A percentile compares a stretch with the other conserved stretches of the same genome.
Conservation (phyloP, 208 protist genomes). For the Acanthamoeba divionensis region DNA sequence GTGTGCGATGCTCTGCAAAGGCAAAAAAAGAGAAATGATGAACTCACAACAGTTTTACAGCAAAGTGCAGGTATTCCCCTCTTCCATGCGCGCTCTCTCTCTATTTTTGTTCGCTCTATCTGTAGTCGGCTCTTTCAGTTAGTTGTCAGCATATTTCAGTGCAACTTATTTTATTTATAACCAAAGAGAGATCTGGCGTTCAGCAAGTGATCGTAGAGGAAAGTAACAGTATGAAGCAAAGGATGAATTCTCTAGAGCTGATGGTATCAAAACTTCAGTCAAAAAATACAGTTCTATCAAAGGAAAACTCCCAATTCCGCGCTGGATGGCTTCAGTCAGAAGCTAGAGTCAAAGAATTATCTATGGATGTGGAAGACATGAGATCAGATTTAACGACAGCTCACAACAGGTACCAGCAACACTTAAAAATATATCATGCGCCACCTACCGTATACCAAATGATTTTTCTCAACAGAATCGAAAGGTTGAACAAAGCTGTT, state of each 20-base stretch:
- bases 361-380: background rate
- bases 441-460: too few species aligned
- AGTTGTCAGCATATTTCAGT: background rate
- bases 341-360: background rate
- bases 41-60: background rate
- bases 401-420: too few species aligned
- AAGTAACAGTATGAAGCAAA: background rate
- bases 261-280: background rate
- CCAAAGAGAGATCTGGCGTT: background rate
- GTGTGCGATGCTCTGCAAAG: background rate
- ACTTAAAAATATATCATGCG: too few species aligned
- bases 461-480: conserved; percentile 48
- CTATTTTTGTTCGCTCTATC: background rate
- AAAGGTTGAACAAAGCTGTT: conserved; percentile 23
- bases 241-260: background rate
- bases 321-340: conserved; percentile 19
- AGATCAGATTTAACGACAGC: conserved; percentile 3
- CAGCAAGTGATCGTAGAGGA: background rate
- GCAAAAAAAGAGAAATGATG: background rate
- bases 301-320: too few species aligned
- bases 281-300: background rate
- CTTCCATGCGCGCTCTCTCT: background rate
- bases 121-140: background rate
- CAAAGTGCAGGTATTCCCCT: background rate
- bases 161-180: background rate